These are phyloP conservation scores for Saccharum hybrid DNA, from an alignment of 202 grass and related monocot genomes.

Conservation along the genomic window DNA sequence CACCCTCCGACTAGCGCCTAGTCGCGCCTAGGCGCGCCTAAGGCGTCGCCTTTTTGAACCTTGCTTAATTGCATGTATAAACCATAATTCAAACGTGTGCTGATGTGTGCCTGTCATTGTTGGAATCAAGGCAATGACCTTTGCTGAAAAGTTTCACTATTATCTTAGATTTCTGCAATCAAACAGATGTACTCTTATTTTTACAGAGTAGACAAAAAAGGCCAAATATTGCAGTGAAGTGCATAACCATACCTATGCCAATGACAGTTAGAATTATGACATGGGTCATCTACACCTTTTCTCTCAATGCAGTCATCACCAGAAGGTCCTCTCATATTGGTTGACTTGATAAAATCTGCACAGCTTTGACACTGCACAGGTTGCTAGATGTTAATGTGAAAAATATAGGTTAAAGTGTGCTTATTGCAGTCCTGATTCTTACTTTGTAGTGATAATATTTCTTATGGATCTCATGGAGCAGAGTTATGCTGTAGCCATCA, in stretches of 20 bases:
- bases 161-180: slow-evolving; percentile 32
- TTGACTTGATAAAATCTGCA: slow-evolving; percentile 59
- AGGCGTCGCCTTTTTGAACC: no score
- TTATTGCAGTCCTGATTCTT: slow-evolving; percentile 42
- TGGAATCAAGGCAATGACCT: slow-evolving; percentile 10
- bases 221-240: slow-evolving; percentile 30
- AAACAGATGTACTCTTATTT: background rate
- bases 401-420: slow-evolving; percentile 31
- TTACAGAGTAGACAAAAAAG: slow-evolving; percentile 4
- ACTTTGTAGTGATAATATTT: slow-evolving; percentile 52
- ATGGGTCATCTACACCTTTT: slow-evolving; percentile 43
- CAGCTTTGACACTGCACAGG: slow-evolving; percentile 61
- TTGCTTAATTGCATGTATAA: slow-evolving; percentile 2
- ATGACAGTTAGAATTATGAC: slow-evolving; percentile 50
- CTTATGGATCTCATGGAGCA: slow-evolving; percentile 55
- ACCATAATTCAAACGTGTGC: background rate
- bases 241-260: slow-evolving; percentile 62
- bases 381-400: slow-evolving; percentile 34
- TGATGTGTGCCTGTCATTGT: background rate
- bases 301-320: slow-evolving; percentile 52
- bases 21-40: no score
- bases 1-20: no score
- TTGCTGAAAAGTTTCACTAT: slow-evolving; percentile 23
- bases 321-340: slow-evolving; percentile 51
- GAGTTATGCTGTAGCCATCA: slow-evolving; percentile 71